Percentiles rank a stretch among this genome's conserved stretches.
Conservation (phyloP, 306 rosid genomes). For the Casuarina equisetifolia region DNA sequence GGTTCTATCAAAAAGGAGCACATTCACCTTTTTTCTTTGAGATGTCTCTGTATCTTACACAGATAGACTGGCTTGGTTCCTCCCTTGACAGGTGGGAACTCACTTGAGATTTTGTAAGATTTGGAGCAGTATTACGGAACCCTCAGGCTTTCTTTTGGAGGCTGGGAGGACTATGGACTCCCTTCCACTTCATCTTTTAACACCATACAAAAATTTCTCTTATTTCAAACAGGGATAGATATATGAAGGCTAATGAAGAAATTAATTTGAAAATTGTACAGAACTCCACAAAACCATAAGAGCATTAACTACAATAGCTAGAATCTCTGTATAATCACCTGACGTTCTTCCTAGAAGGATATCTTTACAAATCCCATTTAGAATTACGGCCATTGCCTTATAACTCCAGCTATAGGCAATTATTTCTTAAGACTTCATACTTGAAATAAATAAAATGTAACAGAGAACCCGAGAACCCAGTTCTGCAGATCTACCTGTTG, state of each 20-base stretch:
- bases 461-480: background rate
- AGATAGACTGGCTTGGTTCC: background rate
- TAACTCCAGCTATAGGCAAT: background rate
- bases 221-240: background rate
- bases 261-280: background rate
- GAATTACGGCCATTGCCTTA: background rate
- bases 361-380: background rate
- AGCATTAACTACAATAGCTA: background rate
- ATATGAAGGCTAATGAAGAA: background rate
- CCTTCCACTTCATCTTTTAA: background rate
- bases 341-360: background rate
- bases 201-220: background rate
- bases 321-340: background rate
- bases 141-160: background rate
- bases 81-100: background rate
- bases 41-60: no score
- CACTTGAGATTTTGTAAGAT: background rate
- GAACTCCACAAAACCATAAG: background rate
- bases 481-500: slow-evolving; percentile 74
- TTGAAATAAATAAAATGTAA: background rate
- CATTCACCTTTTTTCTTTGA: no score
- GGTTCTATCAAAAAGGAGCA: background rate
- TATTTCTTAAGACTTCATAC: background rate
- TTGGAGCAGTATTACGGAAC: no score
- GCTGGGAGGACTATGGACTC: background rate